phyloP scores from a whole-genome alignment of 257 asterid genomes.

The Ballota nigra region DNA sequence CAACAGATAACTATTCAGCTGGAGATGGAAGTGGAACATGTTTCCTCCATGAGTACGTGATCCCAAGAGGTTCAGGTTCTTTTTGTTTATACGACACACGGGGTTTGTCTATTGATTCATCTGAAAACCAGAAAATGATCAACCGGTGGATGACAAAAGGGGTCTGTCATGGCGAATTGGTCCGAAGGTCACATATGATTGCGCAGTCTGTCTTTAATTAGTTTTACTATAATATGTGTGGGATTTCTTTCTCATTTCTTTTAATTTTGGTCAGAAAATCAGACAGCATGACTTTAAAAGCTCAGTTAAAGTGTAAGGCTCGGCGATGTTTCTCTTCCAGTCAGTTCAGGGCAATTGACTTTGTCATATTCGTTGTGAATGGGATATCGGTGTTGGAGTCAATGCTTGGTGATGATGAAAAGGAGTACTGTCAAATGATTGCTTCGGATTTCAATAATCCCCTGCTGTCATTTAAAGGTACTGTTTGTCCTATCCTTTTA shows the following conservation, averaged over 20 bases:
- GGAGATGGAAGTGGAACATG: conserved; percentile 73
- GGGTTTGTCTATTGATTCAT: conserved; percentile 44
- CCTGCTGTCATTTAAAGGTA: conserved; percentile 70
- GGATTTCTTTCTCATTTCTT: neutral
- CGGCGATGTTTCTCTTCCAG: conserved; percentile 20
- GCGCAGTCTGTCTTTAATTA: neutral
- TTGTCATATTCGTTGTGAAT: conserved; percentile 70
- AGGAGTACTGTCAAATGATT: conserved; percentile 36
- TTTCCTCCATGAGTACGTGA: conserved; percentile 56
- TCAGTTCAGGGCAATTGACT: conserved; percentile 43
- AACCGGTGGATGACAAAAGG: conserved; percentile 68
- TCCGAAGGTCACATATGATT: conserved; percentile 44
- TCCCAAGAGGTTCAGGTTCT: conserved; percentile 62
- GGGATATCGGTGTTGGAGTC: conserved; percentile 66
- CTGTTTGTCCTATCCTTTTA: neutral
- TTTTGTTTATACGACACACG: conserved; percentile 74
- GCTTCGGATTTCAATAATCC: conserved; percentile 49
- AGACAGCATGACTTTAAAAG: conserved; percentile 36
- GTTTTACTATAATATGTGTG: neutral
- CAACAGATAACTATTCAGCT: conserved; percentile 42
- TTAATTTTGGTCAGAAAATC: conserved; percentile 49
- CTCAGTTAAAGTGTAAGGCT: conserved; percentile 41
- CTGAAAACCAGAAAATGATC: conserved; percentile 46
- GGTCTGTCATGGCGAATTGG: conserved; percentile 60
- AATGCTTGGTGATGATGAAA: conserved; percentile 41